These are phyloP conservation scores for Metschnikowia similis DNA, from an alignment of 805 yeast genomes.

Conservation along the genomic window DNA sequence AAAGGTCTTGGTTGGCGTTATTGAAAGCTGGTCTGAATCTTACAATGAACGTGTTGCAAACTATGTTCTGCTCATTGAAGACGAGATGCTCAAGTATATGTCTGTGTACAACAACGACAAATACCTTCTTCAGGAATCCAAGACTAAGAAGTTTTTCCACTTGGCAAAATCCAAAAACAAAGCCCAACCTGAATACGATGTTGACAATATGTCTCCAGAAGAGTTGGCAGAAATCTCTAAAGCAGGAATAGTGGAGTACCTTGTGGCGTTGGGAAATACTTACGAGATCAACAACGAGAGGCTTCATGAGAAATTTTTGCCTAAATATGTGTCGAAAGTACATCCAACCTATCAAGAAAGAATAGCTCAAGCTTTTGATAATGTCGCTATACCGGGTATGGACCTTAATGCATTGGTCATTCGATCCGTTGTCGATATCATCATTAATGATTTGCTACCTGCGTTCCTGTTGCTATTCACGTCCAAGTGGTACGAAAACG, in stretches of 20 bases:
- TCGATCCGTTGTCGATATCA: conserved; percentile 60
- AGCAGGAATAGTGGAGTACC: conserved; percentile 77
- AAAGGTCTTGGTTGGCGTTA: conserved; percentile 71
- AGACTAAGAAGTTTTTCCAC: conserved; percentile 27
- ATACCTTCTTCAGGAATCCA: conserved; percentile 42
- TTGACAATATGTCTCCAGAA: conserved; percentile 39
- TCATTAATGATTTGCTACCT: conserved; percentile 65
- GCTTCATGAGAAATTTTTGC: conserved; percentile 61
- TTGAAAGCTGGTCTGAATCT: conserved; percentile 62
- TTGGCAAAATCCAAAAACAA: conserved; percentile 21
- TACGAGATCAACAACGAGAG: conserved; percentile 72
- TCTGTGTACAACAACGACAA: conserved; percentile 38
- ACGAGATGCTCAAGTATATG: conserved; percentile 38
- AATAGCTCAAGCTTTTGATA: conserved; percentile 34
- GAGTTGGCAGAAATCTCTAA: conserved; percentile 33
- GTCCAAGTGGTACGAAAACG: conserved; percentile 60
- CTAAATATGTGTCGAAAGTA: conserved; percentile 58
- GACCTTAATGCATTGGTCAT: conserved; percentile 79
- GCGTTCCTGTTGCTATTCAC: conserved; percentile 62
- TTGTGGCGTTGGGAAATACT: conserved; percentile 81
- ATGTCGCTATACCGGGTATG: conserved; percentile 56
- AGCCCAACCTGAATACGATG: conserved; percentile 20
- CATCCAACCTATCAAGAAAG: conserved; percentile 37
- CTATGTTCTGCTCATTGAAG: conserved; percentile 56
- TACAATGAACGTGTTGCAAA: conserved; percentile 57